Evolutionary conservation across 139 green algal species (phyloP).

Genomic region (Haematococcus sp.): DNA sequence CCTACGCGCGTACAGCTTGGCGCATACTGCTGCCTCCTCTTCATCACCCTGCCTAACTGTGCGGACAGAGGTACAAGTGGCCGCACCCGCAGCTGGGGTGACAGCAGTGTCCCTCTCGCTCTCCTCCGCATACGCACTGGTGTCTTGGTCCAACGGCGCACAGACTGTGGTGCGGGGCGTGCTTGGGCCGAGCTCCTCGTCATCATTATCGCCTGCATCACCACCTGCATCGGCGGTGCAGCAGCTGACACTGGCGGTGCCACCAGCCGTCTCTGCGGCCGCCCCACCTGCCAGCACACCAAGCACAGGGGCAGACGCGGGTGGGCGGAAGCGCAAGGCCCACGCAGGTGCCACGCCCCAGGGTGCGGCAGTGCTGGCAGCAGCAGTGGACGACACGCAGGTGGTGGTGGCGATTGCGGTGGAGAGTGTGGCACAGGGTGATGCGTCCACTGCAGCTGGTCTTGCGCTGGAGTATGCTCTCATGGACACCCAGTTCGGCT

Average conservation of each 20-base stretch:
- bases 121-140: background rate
- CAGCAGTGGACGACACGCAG: conserved; percentile 25
- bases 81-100: background rate
- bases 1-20: background rate
- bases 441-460: conserved; percentile 5
- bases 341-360: background rate
- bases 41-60: background rate
- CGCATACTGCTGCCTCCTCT: background rate
- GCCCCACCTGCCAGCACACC: background rate
- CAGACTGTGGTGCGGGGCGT: background rate
- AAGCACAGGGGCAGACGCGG: background rate
- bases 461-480: conserved; percentile 22
- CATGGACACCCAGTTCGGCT: conserved; percentile 29
- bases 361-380: conserved; percentile 14
- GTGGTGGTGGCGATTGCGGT: background rate
- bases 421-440: background rate
- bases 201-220: background rate
- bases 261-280: background rate
- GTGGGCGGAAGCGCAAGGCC: conserved; percentile 17
- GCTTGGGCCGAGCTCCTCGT: background rate
- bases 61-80: background rate
- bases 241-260: background rate
- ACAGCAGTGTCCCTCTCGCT: background rate
- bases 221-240: background rate
- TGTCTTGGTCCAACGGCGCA: conserved; percentile 1